phyloP scores from a whole-genome alignment of 2,329 filamentous ascomycete species.

The Mycosphaerella sp. region DNA sequence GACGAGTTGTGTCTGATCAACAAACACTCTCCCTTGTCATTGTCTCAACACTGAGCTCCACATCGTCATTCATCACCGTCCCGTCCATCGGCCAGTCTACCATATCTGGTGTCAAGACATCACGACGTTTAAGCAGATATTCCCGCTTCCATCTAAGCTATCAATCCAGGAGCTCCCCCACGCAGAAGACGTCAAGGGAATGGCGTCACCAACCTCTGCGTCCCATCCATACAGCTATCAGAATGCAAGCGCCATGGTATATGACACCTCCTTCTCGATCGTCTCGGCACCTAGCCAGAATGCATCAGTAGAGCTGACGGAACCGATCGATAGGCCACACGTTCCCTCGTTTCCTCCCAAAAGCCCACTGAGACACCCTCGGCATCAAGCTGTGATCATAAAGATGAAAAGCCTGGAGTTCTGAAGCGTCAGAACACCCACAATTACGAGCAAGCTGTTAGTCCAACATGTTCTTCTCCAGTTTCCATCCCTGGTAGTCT shows the following conservation, averaged over 20 bases:
- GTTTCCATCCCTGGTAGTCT: neutral
- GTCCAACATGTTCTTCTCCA: neutral
- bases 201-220: slow-evolving; percentile 10
- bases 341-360: slow-evolving; percentile 16
- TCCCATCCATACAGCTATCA: slow-evolving; percentile 13
- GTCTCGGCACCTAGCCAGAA: no score
- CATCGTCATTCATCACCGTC: no score
- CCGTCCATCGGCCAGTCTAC: no score
- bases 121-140: slow-evolving; percentile 9
- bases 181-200: neutral
- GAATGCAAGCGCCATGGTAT: slow-evolving; percentile 14
- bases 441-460: slow-evolving; percentile 29
- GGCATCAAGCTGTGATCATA: slow-evolving; percentile 12
- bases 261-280: neutral
- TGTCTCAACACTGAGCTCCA: no score
- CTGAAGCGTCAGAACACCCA: slow-evolving; percentile 23
- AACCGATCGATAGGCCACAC: slow-evolving; percentile 12
- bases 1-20: no score
- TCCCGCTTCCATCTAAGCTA: no score
- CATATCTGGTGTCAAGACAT: neutral
- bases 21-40: no score
- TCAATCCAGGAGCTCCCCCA: no score
- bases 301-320: neutral
- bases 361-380: slow-evolving; percentile 18
- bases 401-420: slow-evolving; percentile 1